phyloP scores from a whole-genome alignment of 192 early-diverging fungal species.

The Powellomyces hirtus region DNA sequence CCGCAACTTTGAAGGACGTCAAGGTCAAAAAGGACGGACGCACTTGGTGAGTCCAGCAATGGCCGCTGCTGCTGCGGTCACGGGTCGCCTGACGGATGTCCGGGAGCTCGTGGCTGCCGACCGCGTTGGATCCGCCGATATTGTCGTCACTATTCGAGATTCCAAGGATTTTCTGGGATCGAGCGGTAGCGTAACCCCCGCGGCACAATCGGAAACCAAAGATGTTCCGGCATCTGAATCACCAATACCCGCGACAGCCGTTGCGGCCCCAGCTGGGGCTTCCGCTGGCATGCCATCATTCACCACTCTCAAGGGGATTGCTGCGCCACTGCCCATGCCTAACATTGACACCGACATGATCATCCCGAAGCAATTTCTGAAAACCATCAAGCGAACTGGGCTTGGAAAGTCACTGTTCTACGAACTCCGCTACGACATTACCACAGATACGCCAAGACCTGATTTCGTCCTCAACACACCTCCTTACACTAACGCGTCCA shows the following conservation, averaged over 20 bases:
- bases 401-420: conserved; percentile 61
- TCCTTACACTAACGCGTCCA: conserved; percentile 47
- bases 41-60: conserved; percentile 66
- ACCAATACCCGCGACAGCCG: background rate
- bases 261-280: conserved; percentile 8
- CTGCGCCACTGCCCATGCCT: conserved; percentile 57
- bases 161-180: conserved; percentile 30
- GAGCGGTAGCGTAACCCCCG: background rate
- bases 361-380: conserved; percentile 75
- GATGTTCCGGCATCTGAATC: conserved; percentile 1
- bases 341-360: conserved; percentile 75
- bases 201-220: background rate
- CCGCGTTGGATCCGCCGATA: conserved; percentile 11
- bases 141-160: conserved; percentile 31
- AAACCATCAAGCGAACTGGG: conserved; percentile 71
- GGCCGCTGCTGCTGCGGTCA: conserved; percentile 69
- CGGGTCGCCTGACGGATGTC: conserved; percentile 62
- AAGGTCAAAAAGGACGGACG: conserved; percentile 65
- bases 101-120: conserved; percentile 34
- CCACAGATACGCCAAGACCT: conserved; percentile 43
- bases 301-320: conserved; percentile 55
- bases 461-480: conserved; percentile 64
- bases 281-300: conserved; percentile 55
- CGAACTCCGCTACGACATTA: conserved; percentile 55
- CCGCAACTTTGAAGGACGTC: conserved; percentile 72